These are phyloP conservation scores for Atkinsonella hypoxylon DNA, from an alignment of 2,329 filamentous ascomycete species.

Conservation along the genomic window DNA sequence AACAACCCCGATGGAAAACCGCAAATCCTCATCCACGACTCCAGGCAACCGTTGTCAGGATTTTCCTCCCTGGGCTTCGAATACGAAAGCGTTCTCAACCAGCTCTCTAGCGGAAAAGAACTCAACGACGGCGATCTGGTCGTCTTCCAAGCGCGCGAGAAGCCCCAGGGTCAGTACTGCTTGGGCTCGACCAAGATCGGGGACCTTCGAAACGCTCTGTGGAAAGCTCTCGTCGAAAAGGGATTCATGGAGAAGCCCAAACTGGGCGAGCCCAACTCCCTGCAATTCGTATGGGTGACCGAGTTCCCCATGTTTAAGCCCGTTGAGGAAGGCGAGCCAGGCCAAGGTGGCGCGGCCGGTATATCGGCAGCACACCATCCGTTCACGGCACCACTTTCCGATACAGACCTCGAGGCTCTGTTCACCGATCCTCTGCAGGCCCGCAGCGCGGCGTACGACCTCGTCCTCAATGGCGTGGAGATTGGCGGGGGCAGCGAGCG, in stretches of 20 bases:
- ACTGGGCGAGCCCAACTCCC: conserved; percentile 23
- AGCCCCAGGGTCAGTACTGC: conserved; percentile 41
- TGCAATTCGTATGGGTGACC: conserved; percentile 74
- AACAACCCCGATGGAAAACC: conserved; percentile 67
- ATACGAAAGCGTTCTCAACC: conserved; percentile 46
- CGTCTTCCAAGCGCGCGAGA: conserved; percentile 65
- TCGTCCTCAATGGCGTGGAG: conserved; percentile 91
- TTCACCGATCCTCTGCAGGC: conserved; percentile 58
- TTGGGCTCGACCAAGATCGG: conserved; percentile 59
- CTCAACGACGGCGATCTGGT: conserved; percentile 58
- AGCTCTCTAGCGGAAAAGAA: conserved; percentile 27
- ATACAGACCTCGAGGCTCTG: conserved; percentile 62
- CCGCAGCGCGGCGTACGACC: conserved; percentile 83
- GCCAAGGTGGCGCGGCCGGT: conserved; percentile 70
- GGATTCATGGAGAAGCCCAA: conserved; percentile 37
- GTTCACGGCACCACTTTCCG: conserved; percentile 75
- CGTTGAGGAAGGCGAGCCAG: conserved; percentile 48
- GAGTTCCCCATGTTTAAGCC: conserved; percentile 91
- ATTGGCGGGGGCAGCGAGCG: conserved; percentile 85
- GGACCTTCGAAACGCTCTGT: conserved; percentile 57
- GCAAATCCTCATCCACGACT: conserved; percentile 65
- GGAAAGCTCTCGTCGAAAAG: conserved; percentile 55
- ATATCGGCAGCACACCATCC: conserved; percentile 88
- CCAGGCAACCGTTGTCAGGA: conserved; percentile 60
- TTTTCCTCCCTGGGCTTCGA: conserved; percentile 59